phyloP scores from a whole-genome alignment of 768 basidiomycete genomes.

The Amanita fuliginea region DNA sequence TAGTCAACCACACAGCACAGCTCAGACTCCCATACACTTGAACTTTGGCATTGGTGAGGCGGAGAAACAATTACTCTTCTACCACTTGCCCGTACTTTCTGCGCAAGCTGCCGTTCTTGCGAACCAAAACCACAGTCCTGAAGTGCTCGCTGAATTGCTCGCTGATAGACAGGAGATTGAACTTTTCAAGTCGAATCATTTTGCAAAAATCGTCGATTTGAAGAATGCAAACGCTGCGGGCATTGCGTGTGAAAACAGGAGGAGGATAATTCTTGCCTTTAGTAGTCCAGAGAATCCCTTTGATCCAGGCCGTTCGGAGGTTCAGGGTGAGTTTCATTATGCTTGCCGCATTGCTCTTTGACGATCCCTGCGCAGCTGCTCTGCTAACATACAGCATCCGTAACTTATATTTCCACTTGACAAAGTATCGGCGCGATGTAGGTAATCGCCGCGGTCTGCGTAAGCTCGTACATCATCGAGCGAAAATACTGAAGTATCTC shows the following conservation, averaged over 20 bases:
- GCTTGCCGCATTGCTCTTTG: not conserved
- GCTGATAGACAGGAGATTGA: conserved; percentile 21
- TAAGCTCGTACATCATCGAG: conserved; percentile 70
- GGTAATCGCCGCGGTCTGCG: conserved; percentile 70
- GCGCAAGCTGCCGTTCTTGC: conserved; percentile 17
- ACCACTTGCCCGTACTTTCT: conserved; percentile 48
- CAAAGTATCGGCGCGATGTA: conserved; percentile 59
- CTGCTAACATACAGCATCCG: conserved; percentile 81
- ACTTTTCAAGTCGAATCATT: conserved; percentile 34
- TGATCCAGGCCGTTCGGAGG: conserved; percentile 78
- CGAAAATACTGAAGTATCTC: conserved; percentile 74
- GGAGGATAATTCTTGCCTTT: conserved; percentile 70
- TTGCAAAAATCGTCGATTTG: conserved; percentile 71
- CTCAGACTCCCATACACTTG: conserved; percentile 39
- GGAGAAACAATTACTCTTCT: conserved; percentile 57
- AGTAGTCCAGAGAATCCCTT: conserved; percentile 55
- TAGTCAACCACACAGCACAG: conserved; percentile 21
- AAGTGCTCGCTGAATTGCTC: conserved; percentile 6
- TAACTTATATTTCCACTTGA: conserved; percentile 67
- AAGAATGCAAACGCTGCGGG: conserved; percentile 80
- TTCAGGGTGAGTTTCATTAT: conserved; percentile 62
- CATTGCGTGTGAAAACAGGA: conserved; percentile 80
- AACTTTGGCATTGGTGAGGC: conserved; percentile 56
- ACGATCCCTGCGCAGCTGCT: conserved; percentile 46
- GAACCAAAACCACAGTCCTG: not conserved